Evolutionary conservation across 2,329 filamentous ascomycete species (phyloP).

Genomic region (Bretziella fagacearum): DNA sequence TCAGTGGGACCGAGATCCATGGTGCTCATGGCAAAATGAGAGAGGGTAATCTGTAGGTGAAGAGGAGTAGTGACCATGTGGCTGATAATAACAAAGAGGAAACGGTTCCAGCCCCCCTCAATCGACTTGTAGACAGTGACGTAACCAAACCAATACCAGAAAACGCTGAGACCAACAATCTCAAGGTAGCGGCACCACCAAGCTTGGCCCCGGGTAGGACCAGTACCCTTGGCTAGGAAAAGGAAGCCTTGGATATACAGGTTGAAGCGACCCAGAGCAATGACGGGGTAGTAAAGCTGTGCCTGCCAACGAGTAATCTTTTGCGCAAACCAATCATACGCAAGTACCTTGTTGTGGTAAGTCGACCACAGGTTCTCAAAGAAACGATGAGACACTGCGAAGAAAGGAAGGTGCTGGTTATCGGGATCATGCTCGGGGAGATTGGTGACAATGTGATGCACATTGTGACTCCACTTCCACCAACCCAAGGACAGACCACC

Average conservation of each 20-base stretch:
- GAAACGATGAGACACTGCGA: slow-evolving; percentile 71
- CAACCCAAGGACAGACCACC: slow-evolving; percentile 83
- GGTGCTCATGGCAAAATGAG: slow-evolving; percentile 88
- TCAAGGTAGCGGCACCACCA: slow-evolving; percentile 79
- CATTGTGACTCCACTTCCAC: slow-evolving; percentile 96
- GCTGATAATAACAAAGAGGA: slow-evolving; percentile 62
- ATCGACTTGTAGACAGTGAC: slow-evolving; percentile 57
- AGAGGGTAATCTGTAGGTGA: slow-evolving; percentile 80
- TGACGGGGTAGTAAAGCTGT: slow-evolving; percentile 68
- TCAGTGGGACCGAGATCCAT: slow-evolving; percentile 68
- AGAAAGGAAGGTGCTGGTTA: slow-evolving; percentile 79
- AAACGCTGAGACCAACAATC: slow-evolving; percentile 56
- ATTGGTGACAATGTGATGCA: slow-evolving; percentile 93
- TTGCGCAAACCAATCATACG: slow-evolving; percentile 58
- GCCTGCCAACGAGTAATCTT: slow-evolving; percentile 57
- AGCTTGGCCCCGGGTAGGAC: slow-evolving; percentile 57
- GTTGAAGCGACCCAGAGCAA: slow-evolving; percentile 73
- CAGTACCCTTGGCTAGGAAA: slow-evolving; percentile 52
- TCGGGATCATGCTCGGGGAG: slow-evolving; percentile 90
- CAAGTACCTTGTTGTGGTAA: slow-evolving; percentile 69
- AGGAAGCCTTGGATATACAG: slow-evolving; percentile 69
- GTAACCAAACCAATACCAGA: slow-evolving; percentile 81
- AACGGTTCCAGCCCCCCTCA: slow-evolving; percentile 49
- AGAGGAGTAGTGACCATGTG: slow-evolving; percentile 68
- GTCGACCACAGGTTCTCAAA: slow-evolving; percentile 56